phyloP scores from a whole-genome alignment of 257 asterid species.

The Catharanthus roseus region DNA sequence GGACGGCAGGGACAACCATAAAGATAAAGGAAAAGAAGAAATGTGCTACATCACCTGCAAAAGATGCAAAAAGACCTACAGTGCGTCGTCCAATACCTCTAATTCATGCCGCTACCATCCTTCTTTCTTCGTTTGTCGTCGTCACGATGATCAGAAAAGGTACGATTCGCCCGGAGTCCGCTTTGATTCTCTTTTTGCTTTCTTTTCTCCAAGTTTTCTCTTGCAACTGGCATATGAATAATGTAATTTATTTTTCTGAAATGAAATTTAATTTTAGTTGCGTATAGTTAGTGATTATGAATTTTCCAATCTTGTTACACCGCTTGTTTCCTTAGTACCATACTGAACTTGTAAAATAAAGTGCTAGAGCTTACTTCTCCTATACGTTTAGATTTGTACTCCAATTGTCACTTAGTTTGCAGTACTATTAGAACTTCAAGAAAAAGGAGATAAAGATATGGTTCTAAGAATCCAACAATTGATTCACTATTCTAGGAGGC shows the following conservation, averaged over 20 bases:
- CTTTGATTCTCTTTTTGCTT: not conserved
- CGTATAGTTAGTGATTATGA: not conserved
- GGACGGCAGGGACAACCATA: not conserved
- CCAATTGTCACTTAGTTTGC: too few relatives aligned
- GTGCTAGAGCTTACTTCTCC: not conserved
- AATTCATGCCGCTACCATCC: slow-evolving; percentile 83
- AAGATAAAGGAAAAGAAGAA: slow-evolving; percentile 10
- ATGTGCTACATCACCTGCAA: slow-evolving; percentile 41
- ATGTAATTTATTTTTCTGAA: not conserved
- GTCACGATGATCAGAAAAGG: slow-evolving; percentile 97
- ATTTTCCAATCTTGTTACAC: not conserved
- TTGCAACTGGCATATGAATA: not conserved
- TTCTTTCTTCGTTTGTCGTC: slow-evolving; percentile 90
- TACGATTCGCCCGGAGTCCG: slow-evolving; percentile 3
- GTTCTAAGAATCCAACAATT: not conserved
- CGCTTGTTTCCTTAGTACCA: not conserved
- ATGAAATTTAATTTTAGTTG: not conserved
- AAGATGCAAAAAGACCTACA: slow-evolving; percentile 58
- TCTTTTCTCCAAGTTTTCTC: not conserved
- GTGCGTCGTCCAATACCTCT: slow-evolving; percentile 40
- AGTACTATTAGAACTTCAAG: too few relatives aligned
- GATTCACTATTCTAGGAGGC: not conserved
- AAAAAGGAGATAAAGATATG: too few relatives aligned
- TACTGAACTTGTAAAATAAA: not conserved
- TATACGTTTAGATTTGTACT: not conserved